Base-by-base conservation (phyloP, 208 protist species). In the Trypanosoma lewisi region DNA sequence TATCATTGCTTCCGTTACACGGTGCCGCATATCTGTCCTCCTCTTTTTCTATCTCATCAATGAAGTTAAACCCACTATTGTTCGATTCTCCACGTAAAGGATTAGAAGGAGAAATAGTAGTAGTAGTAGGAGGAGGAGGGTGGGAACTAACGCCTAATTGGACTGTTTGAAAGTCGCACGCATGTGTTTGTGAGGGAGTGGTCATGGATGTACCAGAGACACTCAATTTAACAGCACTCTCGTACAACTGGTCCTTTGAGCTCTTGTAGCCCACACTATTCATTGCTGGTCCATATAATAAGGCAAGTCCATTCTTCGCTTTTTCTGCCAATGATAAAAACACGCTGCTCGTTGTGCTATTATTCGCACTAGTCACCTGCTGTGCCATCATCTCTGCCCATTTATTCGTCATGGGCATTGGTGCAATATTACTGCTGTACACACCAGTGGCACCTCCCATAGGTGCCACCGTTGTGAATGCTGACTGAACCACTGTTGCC, bases 391-490 rank as follows among this genome's bases (percentile, higher is more conserved):
- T 67, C 33, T 76, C 70, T 0, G 76, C 67, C 77, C 79, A 82
- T 42, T 60, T 67, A 56, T 80, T 89, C 30, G 58, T 74, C 36
- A 45, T 31, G 28, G 79, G 78, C 79, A 85, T 83, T 34, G 77
- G 73, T 3, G 60, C 79, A 34, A 83, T 75, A 49, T 73, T 49
- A 36, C 54, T 54, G 23, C 44, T 58, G 27, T 62, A 41, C 54
- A 27, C 33, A 12, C 41, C 37, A 7, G 53, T 58, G 27, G 57
- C 17, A 17, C 47, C 39, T 41, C 33, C 56, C 12, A 41, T 5
- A 21, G 30, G 3, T 55, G 30, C 17, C 39, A 21, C 52, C 28
- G 67, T 73, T 0, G 53, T 67, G 49, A 73, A 67, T 8, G 57
- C 41, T 57, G 53, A 37, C 21, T 58, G 25, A 19, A 9, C 37